phyloP scores from a whole-genome alignment of 1,284 basidiomycete species.

The Bjerkandera adusta region DNA sequence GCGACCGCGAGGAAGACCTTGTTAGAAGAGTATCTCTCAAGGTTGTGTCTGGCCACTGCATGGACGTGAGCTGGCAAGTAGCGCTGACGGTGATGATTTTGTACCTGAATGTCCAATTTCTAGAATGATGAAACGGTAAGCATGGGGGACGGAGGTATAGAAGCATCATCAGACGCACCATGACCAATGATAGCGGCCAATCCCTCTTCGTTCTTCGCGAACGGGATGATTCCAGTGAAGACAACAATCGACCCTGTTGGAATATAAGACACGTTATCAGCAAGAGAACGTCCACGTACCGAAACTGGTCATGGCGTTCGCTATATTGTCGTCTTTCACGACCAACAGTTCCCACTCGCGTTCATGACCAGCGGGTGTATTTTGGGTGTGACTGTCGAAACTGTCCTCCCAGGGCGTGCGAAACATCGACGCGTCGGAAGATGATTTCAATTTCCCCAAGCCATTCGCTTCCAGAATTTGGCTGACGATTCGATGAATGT shows the following conservation, averaged over 20 bases:
- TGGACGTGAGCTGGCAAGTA: conserved; percentile 10
- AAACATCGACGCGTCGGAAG: conserved; percentile 11
- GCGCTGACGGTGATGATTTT: conserved; percentile 11
- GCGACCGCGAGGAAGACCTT: conserved; percentile 54
- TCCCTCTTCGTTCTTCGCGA: conserved; percentile 78
- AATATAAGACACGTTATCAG: background rate
- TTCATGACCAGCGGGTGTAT: conserved; percentile 28
- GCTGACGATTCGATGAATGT: conserved; percentile 69
- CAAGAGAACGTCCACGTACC: conserved; percentile 40
- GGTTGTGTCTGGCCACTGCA: conserved; percentile 72
- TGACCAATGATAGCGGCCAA: conserved; percentile 88
- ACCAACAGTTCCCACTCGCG: conserved; percentile 79
- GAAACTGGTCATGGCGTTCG: conserved; percentile 83
- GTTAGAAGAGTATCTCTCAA: conserved; percentile 63
- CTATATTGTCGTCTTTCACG: conserved; percentile 68
- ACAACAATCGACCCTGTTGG: background rate
- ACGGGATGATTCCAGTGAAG: conserved; percentile 78
- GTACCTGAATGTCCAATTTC: conserved; percentile 86
- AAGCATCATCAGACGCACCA: conserved; percentile 44
- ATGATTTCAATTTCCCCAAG: conserved; percentile 57
- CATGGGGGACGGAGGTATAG: too few species aligned
- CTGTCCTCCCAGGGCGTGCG: conserved; percentile 6
- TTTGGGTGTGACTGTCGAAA: conserved; percentile 20
- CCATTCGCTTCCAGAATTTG: conserved; percentile 75
- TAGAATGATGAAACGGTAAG: conserved; percentile 30